A percentile compares a stretch with the other conserved stretches of the same genome.
Evolutionary conservation across 2,329 filamentous ascomycete genomes (phyloP).

Genomic region (Nannizziopsis arthrosporioides): DNA sequence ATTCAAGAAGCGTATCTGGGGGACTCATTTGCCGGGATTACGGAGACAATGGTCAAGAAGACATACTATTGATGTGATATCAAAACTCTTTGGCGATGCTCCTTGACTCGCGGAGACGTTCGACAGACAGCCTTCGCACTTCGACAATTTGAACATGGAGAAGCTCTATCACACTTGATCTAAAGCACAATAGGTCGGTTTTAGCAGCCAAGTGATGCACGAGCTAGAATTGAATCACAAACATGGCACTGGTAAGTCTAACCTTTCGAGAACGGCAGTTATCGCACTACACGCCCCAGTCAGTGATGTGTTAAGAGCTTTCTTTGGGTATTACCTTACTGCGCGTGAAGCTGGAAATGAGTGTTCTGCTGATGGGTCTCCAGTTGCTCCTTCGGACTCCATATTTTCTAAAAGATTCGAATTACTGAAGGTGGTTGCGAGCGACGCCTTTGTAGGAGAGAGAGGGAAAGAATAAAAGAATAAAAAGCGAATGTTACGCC

Average conservation of each 20-base stretch:
- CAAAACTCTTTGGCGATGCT: slow-evolving; percentile 16
- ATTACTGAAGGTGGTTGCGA: no score
- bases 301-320: background rate
- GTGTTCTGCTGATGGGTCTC: background rate
- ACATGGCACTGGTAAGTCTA: background rate
- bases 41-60: background rate
- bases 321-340: background rate
- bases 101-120: slow-evolving; percentile 14
- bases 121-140: slow-evolving; percentile 12
- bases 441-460: no score
- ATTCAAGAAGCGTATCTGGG: no score
- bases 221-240: background rate
- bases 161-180: slow-evolving; percentile 17
- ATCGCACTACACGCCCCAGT: slow-evolving; percentile 12
- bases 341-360: slow-evolving; percentile 1
- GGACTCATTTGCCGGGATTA: no score
- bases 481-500: no score
- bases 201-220: background rate
- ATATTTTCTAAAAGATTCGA: background rate
- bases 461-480: no score
- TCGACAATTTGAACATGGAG: slow-evolving; percentile 17
- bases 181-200: background rate
- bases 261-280: slow-evolving; percentile 17
- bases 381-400: background rate
- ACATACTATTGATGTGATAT: slow-evolving; percentile 18